A percentile compares a stretch with the other conserved stretches of the same genome.
Conservation (phyloP, 306 rosid genomes). For the Cucurbita pepo region DNA sequence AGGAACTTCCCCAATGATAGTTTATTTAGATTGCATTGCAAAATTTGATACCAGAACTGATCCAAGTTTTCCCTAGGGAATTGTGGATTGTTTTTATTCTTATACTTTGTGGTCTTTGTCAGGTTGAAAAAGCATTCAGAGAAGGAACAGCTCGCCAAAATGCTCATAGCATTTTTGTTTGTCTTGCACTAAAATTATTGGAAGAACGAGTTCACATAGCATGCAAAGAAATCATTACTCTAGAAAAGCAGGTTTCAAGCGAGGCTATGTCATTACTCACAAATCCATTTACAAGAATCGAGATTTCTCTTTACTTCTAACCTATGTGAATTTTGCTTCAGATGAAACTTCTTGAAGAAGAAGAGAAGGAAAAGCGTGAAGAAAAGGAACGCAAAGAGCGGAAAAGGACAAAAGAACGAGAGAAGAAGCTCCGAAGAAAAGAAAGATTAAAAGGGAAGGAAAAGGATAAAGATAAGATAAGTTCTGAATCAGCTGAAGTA, state of each 20-base stretch:
- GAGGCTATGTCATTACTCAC: slow-evolving; percentile 12
- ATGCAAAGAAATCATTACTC: slow-evolving; percentile 89
- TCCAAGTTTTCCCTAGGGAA: neutral
- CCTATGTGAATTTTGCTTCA: slow-evolving; percentile 23
- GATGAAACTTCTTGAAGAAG: slow-evolving; percentile 99
- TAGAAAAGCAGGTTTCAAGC: slow-evolving; percentile 79
- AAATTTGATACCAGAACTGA: neutral
- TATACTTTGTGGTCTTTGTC: slow-evolving; percentile 7
- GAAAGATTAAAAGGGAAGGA: slow-evolving; percentile 93
- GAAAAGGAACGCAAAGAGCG: slow-evolving; percentile 98
- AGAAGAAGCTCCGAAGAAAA: slow-evolving; percentile 83
- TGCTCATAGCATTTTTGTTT: slow-evolving; percentile 96
- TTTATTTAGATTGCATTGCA: neutral
- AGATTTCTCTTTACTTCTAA: slow-evolving; percentile 7
- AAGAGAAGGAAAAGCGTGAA: slow-evolving; percentile 96
- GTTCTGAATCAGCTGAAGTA: slow-evolving; percentile 31
- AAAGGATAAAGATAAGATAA: slow-evolving; percentile 45
- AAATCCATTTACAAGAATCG: neutral
- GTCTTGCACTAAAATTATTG: slow-evolving; percentile 83
- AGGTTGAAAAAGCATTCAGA: slow-evolving; percentile 98
- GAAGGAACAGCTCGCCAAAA: slow-evolving; percentile 99
- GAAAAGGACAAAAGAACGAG: slow-evolving; percentile 80
- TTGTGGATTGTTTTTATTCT: neutral
- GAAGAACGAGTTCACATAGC: slow-evolving; percentile 97
- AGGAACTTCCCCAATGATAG: neutral